Base-by-base conservation (phyloP, 306 rosid species). In the Ochetophila trinervis region DNA sequence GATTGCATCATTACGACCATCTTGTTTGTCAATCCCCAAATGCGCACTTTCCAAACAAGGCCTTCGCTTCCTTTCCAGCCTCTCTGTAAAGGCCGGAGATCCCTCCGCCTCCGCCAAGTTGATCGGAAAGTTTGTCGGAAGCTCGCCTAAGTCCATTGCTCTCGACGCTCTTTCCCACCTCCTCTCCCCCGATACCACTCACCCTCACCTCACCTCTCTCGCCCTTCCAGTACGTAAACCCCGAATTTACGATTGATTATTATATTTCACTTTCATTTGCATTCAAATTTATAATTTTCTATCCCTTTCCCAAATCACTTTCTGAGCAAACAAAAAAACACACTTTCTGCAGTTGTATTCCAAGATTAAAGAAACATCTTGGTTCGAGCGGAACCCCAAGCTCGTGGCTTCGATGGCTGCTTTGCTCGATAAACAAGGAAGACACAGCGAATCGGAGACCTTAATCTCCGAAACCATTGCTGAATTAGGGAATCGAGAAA, bases 361-460 rank as follows among this genome's bases (percentile, higher is more conserved):
- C 0, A 69, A 76, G 78, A 87, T 87, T 61, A 69, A 57, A 35
- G 71, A 87, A 76, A 77, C 86, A 0, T 64, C 88, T 12, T 91
- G 98, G 98, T 89, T 87, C 77, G 49, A 60, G 35, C 85, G 87
- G 86, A 91, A 82, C 67, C 79, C 92, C 42, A 80, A 80, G 71
- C 75, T 86, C 53, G 86, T 82, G 0, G 96, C 95, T 4, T 74
- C 80, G 12, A 78, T 91, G 12, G 88, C 76, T 13, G 87, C 95
- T 0, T 74, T 80, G 67, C 90, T 91, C 7, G 88, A 85, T 67
- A 58, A 79, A 60, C 80, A 78, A 30, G 96, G 85, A 54, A 74
- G 12, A 17, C 52, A 48, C 58, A 21, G 48, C 19, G 66, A 81
- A 36, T 71, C 87, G 0, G 72, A 88, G 69, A 34, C 73, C 13